phyloP scores from a whole-genome alignment of 2,329 filamentous ascomycete genomes.

The Beauveria sp. region DNA sequence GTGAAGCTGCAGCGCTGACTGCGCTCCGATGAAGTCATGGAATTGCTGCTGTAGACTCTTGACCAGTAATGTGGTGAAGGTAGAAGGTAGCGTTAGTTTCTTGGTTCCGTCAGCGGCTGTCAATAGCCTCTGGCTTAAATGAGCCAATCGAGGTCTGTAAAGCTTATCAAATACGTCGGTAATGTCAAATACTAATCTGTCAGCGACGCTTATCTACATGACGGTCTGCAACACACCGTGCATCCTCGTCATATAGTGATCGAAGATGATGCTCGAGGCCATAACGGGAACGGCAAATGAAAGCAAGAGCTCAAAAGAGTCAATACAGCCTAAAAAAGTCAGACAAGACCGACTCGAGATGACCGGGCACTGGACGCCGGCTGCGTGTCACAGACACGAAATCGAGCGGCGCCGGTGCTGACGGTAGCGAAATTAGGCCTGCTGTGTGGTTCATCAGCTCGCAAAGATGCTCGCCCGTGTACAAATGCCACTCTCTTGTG shows the following conservation, averaged over 20 bases:
- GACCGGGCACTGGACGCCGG: not conserved
- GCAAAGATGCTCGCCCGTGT: not conserved
- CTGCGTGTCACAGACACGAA: not conserved
- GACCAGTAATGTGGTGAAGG: not conserved
- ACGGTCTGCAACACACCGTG: not conserved
- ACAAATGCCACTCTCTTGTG: not conserved
- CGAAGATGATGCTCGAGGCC: not conserved
- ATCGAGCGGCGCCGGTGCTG: not conserved
- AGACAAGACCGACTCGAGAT: not conserved
- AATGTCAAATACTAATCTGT: not conserved
- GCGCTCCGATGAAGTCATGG: not conserved
- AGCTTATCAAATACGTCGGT: not conserved
- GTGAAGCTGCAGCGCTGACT: not conserved
- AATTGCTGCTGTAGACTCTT: not conserved
- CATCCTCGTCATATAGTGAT: not conserved
- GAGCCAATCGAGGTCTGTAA: not conserved
- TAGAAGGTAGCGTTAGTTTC: not conserved
- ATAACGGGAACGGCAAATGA: not conserved
- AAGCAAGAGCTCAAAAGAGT: not conserved
- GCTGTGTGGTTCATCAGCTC: not conserved
- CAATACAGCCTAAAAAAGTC: not conserved
- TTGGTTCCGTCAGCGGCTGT: not conserved
- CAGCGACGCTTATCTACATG: not conserved
- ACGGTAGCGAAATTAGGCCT: not conserved
- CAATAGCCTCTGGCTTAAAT: not conserved